These are phyloP conservation scores for Favolaschia claudopus DNA, from an alignment of 768 basidiomycete genomes.

Conservation along the genomic window DNA sequence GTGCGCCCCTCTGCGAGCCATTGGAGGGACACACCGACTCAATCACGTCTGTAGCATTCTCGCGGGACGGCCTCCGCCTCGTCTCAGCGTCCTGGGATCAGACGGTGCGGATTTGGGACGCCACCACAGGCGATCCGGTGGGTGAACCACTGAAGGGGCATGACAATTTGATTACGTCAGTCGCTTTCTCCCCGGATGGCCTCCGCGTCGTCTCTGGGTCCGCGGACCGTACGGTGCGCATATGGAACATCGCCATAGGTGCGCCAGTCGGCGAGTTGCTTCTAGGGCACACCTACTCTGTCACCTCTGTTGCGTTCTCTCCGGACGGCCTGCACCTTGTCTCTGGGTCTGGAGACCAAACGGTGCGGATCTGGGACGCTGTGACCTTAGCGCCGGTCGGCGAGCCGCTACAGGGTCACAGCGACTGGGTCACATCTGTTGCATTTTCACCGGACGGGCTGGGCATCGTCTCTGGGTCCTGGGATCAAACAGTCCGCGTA, in stretches of 20 bases:
- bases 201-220: background rate
- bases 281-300: background rate
- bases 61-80: background rate
- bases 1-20: background rate
- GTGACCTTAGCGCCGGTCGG: background rate
- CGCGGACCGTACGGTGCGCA: background rate
- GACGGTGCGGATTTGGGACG: background rate
- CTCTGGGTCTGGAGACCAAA: background rate
- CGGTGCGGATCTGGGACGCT: background rate
- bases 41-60: background rate
- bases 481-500: background rate
- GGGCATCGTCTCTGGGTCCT: background rate
- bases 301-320: background rate
- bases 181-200: slow-evolving; percentile 1
- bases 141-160: background rate
- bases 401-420: background rate
- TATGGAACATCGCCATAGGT: background rate
- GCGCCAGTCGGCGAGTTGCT: background rate
- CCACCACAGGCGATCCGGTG: background rate
- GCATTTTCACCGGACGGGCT: background rate
- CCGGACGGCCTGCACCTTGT: background rate
- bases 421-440: background rate
- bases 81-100: background rate
- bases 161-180: background rate
- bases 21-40: background rate